Base-by-base conservation (phyloP, 208 protist species). In the Leptomonas seymouri region DNA sequence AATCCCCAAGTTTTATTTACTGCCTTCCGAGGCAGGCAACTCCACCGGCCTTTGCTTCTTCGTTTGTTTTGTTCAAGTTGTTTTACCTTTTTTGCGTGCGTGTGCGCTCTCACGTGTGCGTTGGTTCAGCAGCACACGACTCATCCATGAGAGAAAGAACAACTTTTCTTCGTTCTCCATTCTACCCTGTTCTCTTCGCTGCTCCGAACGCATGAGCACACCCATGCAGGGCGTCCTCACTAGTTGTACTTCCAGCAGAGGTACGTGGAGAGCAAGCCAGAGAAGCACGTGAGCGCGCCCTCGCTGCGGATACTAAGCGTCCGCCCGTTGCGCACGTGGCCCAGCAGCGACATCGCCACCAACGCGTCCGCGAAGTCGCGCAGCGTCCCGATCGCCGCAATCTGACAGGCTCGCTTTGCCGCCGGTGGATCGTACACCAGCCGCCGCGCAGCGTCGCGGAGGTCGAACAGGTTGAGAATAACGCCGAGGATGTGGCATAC, bases 351-450 rank as follows among this genome's bases (percentile, higher is more conserved):
- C 30, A 76, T 12, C 3, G 78, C 74, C 39, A 79, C 60, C 16
- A 76, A 5, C 6, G 80, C 48, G 54, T 93, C 88, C 2, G 62
- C 34, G 11, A 71, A 30, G 63, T 93, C 80, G 7, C 74, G 67
- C 23, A 78, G 16, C 28, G 84, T 36, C 25, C 36, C 36, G 18
- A 88, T 27, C 3, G 67, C 23, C n/a, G 71, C 36, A 11, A 49
- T 53, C 55, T 59, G 81, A 39, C 62, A 67, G 12, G 70, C 77
- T n/a, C 67, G 25, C 59, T 71, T 14, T 21, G 84, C 72, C 50
- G 71, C 75, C 27, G 76, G 80, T 1, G 77, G 78, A 45, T 88
- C 86, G 67, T 84, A 85, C 8, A 62, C 30, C 25, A 64, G 59
- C 23, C 72, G 58, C 39, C 77, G 68, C 11, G 73, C 45, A 5